A percentile compares a stretch with the other conserved stretches of the same genome.
These are phyloP conservation scores for Mortierella sp. DNA, from an alignment of 371 early-diverging fungal genomes.

Conservation along the genomic window DNA sequence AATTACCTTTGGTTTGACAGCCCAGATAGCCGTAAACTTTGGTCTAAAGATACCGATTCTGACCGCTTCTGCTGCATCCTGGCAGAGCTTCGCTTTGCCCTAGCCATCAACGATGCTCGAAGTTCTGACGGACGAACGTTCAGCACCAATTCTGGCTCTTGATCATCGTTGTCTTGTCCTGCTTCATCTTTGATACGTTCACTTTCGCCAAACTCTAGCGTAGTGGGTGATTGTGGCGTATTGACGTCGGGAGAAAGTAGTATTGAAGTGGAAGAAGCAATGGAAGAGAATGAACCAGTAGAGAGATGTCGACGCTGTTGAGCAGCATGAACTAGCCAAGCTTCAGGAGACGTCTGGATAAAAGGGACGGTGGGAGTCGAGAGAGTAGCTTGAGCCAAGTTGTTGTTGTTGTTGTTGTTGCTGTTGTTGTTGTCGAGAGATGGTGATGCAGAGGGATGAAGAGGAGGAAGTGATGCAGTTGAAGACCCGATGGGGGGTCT, in stretches of 20 bases:
- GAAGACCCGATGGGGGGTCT: conserved; percentile 5
- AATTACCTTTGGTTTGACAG: conserved; percentile 44
- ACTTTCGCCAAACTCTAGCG: conserved; percentile 33
- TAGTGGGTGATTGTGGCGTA: conserved; percentile 20
- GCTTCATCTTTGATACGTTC: conserved; percentile 18
- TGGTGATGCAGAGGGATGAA: conserved; percentile 21
- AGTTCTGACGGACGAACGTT: conserved; percentile 46
- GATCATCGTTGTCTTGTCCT: conserved; percentile 21
- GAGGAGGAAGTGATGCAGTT: conserved; percentile 17
- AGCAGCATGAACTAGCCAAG: conserved; percentile 44
- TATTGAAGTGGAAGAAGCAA: conserved; percentile 9
- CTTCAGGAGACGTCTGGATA: conserved; percentile 40
- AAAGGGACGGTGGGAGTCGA: conserved; percentile 14
- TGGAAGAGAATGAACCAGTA: conserved; percentile 32
- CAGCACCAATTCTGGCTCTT: conserved; percentile 26
- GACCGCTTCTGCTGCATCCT: conserved; percentile 18
- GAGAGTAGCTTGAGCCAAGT: background rate
- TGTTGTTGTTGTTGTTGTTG: conserved; percentile 1
- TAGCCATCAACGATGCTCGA: conserved; percentile 47
- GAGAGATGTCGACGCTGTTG: conserved; percentile 44
- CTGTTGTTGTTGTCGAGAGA: conserved; percentile 2
- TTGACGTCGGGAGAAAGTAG: conserved; percentile 10
- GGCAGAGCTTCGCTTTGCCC: conserved; percentile 24
- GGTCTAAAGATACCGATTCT: conserved; percentile 23
- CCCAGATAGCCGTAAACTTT: conserved; percentile 23